These are phyloP conservation scores for Fusarium heterosporum DNA, from an alignment of 2,329 filamentous ascomycete species.

Conservation along the genomic window DNA sequence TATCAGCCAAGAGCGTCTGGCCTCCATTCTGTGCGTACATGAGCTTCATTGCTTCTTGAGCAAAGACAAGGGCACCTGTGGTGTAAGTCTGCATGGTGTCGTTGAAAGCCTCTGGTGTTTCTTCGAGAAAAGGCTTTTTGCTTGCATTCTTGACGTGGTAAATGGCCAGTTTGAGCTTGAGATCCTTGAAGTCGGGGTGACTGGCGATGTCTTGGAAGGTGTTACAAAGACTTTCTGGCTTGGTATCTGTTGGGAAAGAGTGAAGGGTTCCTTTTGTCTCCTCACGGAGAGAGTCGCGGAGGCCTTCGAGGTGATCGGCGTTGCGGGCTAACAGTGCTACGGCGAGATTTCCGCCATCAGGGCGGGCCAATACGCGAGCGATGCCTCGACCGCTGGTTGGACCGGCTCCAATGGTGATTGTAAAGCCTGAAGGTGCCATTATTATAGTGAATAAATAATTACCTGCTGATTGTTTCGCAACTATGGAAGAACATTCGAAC, in stretches of 20 bases:
- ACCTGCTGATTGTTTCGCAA: background rate
- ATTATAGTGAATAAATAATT: background rate
- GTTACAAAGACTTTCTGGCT: slow-evolving; percentile 13
- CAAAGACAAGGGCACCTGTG: slow-evolving; percentile 66
- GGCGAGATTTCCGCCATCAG: slow-evolving; percentile 29
- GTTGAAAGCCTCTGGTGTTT: slow-evolving; percentile 63
- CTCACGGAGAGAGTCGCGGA: slow-evolving; percentile 55
- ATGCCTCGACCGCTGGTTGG: slow-evolving; percentile 66
- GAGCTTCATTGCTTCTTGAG: slow-evolving; percentile 63
- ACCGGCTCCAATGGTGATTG: slow-evolving; percentile 64
- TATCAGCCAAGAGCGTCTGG: slow-evolving; percentile 56
- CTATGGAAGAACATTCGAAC: background rate
- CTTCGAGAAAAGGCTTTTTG: slow-evolving; percentile 66
- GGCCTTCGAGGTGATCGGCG: slow-evolving; percentile 45
- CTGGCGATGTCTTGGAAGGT: slow-evolving; percentile 55
- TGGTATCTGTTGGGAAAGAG: slow-evolving; percentile 33
- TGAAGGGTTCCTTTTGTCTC: slow-evolving; percentile 54
- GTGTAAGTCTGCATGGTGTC: slow-evolving; percentile 63
- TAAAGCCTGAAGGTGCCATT: slow-evolving; percentile 62
- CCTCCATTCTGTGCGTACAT: slow-evolving; percentile 65
- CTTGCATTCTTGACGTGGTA: slow-evolving; percentile 67
- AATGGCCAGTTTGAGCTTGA: slow-evolving; percentile 65
- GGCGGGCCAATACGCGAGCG: slow-evolving; percentile 54
- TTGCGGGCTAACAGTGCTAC: slow-evolving; percentile 39
- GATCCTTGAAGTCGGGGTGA: slow-evolving; percentile 59